Percentiles rank a stretch among this genome's conserved stretches.
These are phyloP conservation scores for Echium plantagineum DNA, from an alignment of 257 asterid genomes.

Conservation along the genomic window DNA sequence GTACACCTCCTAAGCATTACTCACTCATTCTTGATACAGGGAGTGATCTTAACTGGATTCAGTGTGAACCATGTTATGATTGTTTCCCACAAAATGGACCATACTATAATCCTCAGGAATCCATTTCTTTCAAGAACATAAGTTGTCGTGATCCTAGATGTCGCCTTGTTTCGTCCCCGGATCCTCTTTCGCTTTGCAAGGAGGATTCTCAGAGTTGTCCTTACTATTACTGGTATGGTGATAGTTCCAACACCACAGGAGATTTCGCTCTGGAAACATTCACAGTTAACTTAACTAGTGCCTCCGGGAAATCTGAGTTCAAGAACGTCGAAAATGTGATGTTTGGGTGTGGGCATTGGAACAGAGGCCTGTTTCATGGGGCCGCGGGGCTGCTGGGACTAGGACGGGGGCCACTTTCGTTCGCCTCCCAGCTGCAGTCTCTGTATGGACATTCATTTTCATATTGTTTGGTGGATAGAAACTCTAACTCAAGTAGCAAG, in stretches of 20 bases:
- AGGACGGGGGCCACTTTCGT: conserved; percentile 75
- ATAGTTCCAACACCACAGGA: conserved; percentile 80
- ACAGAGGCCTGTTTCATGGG: conserved; percentile 83
- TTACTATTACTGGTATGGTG: conserved; percentile 93
- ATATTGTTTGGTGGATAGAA: conserved; percentile 76
- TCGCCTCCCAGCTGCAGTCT: conserved; percentile 69
- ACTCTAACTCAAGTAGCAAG: conserved; percentile 67
- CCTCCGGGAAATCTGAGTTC: conserved; percentile 32
- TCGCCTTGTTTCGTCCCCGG: conserved; percentile 63
- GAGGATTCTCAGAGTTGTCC: conserved; percentile 49
- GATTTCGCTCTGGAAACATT: conserved; percentile 77
- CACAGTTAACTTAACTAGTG: conserved; percentile 61
- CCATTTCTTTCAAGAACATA: conserved; percentile 42
- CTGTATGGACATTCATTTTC: conserved; percentile 69
- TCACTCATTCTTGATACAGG: conserved; percentile 87
- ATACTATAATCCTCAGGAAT: conserved; percentile 43
- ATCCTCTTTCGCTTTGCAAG: conserved; percentile 46
- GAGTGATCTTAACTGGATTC: conserved; percentile 92
- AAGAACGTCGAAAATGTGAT: conserved; percentile 62
- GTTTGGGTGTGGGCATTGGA: conserved; percentile 99
- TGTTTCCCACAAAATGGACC: conserved; percentile 85
- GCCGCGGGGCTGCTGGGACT: conserved; percentile 86
- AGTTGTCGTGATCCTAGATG: conserved; percentile 68
- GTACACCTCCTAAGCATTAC: conserved; percentile 81
- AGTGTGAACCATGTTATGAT: conserved; percentile 74